These are phyloP conservation scores for Ceratobasidium sp. DNA, from an alignment of 1,284 basidiomycete genomes.

Conservation along the genomic window DNA sequence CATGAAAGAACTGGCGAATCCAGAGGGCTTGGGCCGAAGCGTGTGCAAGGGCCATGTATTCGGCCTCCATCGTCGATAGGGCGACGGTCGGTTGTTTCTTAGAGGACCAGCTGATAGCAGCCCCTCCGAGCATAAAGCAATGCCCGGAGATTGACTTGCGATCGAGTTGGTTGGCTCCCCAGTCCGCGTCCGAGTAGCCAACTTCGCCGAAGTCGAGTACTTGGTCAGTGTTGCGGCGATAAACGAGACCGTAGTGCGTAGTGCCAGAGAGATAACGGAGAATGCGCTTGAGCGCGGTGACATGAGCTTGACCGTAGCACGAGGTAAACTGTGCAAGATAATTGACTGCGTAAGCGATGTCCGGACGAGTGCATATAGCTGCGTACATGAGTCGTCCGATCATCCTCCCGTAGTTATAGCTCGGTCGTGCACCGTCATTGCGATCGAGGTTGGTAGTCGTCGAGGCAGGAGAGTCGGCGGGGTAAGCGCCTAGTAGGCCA, in stretches of 20 bases:
- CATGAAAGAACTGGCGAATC: conserved; percentile 54
- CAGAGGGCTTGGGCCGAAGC: conserved; percentile 57
- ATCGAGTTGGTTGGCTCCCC: conserved; percentile 31
- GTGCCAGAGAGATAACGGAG: conserved; percentile 58
- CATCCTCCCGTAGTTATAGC: neutral
- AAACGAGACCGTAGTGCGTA: conserved; percentile 3
- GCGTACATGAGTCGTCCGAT: conserved; percentile 11
- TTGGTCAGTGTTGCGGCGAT: no score
- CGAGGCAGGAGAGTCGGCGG: neutral
- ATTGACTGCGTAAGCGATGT: conserved; percentile 60
- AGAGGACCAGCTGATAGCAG: conserved; percentile 57
- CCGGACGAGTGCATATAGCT: neutral
- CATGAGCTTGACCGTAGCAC: conserved; percentile 57
- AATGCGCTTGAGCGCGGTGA: conserved; percentile 57
- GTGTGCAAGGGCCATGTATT: conserved; percentile 59
- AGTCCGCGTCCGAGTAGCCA: conserved; percentile 39
- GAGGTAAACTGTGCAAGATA: conserved; percentile 58
- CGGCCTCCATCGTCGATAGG: conserved; percentile 58
- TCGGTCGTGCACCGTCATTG: neutral
- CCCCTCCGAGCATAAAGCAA: conserved; percentile 48
- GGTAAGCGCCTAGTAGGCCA: conserved; percentile 13
- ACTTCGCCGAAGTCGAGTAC: neutral
- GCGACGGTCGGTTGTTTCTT: conserved; percentile 58
- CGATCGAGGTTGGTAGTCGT: conserved; percentile 1
- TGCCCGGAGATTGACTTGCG: conserved; percentile 53